Conservation (phyloP, 331 rosid species). For the Rosa hybrid region DNA sequence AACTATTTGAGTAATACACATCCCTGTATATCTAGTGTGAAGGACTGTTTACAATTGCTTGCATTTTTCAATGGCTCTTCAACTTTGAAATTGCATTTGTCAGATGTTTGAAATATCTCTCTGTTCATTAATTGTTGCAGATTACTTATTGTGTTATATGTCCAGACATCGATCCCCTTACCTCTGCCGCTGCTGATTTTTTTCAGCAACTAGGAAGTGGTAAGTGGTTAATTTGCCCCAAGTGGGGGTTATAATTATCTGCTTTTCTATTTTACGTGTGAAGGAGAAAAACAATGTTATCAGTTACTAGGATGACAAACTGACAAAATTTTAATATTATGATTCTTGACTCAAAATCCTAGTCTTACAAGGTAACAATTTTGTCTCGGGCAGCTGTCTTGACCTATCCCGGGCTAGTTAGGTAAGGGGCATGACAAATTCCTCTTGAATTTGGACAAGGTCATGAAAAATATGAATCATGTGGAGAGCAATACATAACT, state of each 20-base stretch:
- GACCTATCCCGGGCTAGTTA: background rate
- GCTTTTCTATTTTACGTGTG: background rate
- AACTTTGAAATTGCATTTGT: background rate
- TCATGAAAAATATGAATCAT: background rate
- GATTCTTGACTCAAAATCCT: background rate
- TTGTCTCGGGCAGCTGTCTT: background rate
- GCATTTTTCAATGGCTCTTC: constrained; percentile 16
- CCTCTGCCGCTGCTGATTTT: constrained; percentile 89
- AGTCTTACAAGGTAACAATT: background rate
- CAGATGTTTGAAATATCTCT: constrained; percentile 20
- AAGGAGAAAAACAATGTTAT: background rate
- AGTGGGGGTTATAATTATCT: background rate
- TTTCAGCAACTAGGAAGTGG: constrained; percentile 98
- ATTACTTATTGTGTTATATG: constrained; percentile 75
- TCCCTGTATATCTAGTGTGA: constrained; percentile 5
- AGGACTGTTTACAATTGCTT: constrained; percentile 26
- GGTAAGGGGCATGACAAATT: background rate
- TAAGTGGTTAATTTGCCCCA: constrained; percentile 36
- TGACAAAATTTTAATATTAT: background rate
- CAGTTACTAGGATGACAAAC: background rate
- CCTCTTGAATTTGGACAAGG: background rate
- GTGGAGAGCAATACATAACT: background rate
- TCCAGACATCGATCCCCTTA: constrained; percentile 95
- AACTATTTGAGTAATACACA: constrained; percentile 16
- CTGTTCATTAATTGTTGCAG: constrained; percentile 57